Evolutionary conservation across 768 basidiomycete species (phyloP).

Genomic region (Tubosaeta sp.): DNA sequence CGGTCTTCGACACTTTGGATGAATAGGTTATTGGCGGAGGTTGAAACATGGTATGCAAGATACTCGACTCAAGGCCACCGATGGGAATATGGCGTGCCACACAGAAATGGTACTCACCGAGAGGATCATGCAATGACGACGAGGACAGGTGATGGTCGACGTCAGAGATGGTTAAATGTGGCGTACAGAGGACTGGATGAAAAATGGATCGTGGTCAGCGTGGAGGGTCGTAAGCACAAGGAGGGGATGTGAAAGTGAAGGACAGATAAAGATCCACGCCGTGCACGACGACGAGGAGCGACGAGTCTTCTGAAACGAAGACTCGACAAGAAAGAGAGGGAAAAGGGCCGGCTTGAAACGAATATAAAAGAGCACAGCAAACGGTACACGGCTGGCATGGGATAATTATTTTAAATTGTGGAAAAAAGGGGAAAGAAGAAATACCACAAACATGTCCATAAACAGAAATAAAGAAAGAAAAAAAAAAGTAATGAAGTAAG

Average conservation of each 20-base stretch:
- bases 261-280: conserved; percentile 17
- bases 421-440: conserved; percentile 5
- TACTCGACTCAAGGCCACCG: not conserved
- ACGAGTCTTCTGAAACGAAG: conserved; percentile 24
- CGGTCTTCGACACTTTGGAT: not conserved
- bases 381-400: conserved; percentile 11
- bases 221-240: conserved; percentile 31
- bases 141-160: conserved; percentile 34
- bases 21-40: conserved; percentile 8
- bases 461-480: conserved; percentile 13
- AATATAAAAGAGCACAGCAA: conserved; percentile 33
- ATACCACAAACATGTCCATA: conserved; percentile 16
- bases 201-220: conserved; percentile 38
- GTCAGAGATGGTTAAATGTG: conserved; percentile 30
- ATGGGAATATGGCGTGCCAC: conserved; percentile 6
- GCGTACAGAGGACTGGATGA: conserved; percentile 24
- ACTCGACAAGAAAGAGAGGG: conserved; percentile 23
- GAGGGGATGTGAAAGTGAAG: conserved; percentile 20
- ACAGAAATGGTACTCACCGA: conserved; percentile 31
- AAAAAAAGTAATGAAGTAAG: conserved; percentile 7
- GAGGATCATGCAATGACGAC: conserved; percentile 39
- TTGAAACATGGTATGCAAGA: conserved; percentile 13
- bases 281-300: conserved; percentile 19
- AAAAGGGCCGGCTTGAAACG: conserved; percentile 16
- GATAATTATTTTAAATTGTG: conserved; percentile 13